Conservation (phyloP, 2,329 filamentous ascomycete genomes). For the Podosphaera fusca region DNA sequence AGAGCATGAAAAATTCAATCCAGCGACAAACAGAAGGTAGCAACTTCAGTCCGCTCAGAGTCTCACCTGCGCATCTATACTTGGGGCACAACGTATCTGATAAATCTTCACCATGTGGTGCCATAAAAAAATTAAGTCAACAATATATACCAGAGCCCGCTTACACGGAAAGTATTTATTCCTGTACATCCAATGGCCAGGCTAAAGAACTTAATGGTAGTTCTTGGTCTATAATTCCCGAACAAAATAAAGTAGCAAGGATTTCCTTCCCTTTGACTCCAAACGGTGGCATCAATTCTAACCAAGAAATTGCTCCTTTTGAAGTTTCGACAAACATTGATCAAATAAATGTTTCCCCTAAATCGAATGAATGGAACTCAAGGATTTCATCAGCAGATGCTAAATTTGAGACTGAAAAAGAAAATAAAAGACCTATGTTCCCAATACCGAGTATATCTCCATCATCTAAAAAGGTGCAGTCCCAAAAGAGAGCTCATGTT, state of each 20-base stretch:
- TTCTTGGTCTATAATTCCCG: conserved; percentile 5
- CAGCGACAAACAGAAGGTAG: conserved; percentile 22
- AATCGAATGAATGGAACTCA: conserved; percentile 30
- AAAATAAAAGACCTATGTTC: conserved; percentile 7
- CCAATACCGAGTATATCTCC: conserved; percentile 13
- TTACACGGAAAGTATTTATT: conserved; percentile 16
- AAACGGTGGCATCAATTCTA: conserved; percentile 17
- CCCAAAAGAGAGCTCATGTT: conserved; percentile 28
- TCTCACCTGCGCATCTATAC: too few species aligned
- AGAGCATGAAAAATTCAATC: conserved; percentile 31
- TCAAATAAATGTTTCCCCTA: conserved; percentile 21
- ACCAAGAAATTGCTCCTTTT: conserved; percentile 14
- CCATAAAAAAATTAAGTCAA: neutral
- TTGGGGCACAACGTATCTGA: too few species aligned
- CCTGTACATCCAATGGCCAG: conserved; percentile 14
- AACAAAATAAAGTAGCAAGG: conserved; percentile 3
- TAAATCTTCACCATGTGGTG: too few species aligned
- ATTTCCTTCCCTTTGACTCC: conserved; percentile 4
- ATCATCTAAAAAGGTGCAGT: conserved; percentile 18
- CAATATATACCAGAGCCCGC: conserved; percentile 2
- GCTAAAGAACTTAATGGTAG: conserved; percentile 7
- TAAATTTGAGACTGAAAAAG: conserved; percentile 20
- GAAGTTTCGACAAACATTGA: conserved; percentile 5
- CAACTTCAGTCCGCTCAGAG: conserved; percentile 4
- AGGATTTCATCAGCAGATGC: conserved; percentile 29